Conservation (phyloP, 371 early-diverging fungal species). For the Basidiobolus meristosporus region DNA sequence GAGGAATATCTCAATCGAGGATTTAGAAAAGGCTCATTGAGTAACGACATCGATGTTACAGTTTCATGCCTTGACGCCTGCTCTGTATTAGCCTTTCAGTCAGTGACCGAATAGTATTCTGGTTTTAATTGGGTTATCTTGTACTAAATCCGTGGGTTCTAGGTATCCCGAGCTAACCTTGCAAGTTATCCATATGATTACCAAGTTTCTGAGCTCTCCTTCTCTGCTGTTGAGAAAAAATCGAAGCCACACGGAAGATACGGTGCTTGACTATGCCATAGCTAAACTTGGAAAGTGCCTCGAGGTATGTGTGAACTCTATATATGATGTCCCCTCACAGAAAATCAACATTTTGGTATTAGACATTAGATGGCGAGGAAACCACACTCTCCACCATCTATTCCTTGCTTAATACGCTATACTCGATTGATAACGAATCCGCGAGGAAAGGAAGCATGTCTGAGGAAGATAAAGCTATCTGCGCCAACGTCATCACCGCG, state of each 20-base stretch:
- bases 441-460: slow-evolving; percentile 7
- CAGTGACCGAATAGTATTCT: slow-evolving; percentile 16
- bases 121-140: neutral
- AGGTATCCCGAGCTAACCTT: slow-evolving; percentile 23
- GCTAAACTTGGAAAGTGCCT: no score
- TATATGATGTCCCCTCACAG: neutral
- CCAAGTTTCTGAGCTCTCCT: no score
- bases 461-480: slow-evolving; percentile 22
- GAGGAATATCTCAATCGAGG: neutral
- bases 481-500: slow-evolving; percentile 28
- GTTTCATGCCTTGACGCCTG: neutral
- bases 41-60: neutral
- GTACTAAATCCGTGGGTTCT: neutral
- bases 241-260: no score
- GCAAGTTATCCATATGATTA: slow-evolving; percentile 3
- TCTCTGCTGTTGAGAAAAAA: no score
- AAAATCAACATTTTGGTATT: neutral
- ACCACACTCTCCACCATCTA: slow-evolving; percentile 29
- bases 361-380: slow-evolving; percentile 10
- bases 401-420: slow-evolving; percentile 26
- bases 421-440: slow-evolving; percentile 6
- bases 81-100: neutral
- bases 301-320: neutral
- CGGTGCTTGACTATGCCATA: no score
- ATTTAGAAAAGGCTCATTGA: neutral